Percentiles rank a stretch among this genome's conserved stretches.
phyloP scores from a whole-genome alignment of 768 basidiomycete species.

The Psilocybe cyanescens region DNA sequence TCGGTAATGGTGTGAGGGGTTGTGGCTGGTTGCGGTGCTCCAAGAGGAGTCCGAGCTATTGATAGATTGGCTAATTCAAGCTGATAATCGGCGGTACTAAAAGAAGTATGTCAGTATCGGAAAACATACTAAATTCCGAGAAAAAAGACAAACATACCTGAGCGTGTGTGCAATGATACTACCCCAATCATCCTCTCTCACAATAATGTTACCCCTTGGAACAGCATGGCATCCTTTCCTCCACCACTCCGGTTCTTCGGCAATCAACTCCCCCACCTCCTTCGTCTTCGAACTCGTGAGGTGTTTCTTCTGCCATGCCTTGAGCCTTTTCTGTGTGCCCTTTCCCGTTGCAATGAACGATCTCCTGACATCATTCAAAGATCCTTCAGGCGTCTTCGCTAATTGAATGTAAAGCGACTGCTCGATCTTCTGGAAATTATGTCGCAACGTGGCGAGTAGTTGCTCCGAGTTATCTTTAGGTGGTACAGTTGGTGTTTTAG shows the following conservation, averaged over 20 bases:
- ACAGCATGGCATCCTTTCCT: slow-evolving; percentile 58
- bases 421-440: slow-evolving; percentile 61
- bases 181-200: slow-evolving; percentile 75
- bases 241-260: slow-evolving; percentile 72
- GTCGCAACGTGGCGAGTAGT: slow-evolving; percentile 53
- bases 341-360: slow-evolving; percentile 55
- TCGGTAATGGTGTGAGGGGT: slow-evolving; percentile 26
- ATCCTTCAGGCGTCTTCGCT: slow-evolving; percentile 42
- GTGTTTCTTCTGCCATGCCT: slow-evolving; percentile 72
- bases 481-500: slow-evolving; percentile 20
- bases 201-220: slow-evolving; percentile 68
- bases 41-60: slow-evolving; percentile 27
- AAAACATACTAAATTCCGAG: slow-evolving; percentile 5
- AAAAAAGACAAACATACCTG: slow-evolving; percentile 44
- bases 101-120: background rate
- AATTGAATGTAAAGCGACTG: slow-evolving; percentile 63
- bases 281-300: slow-evolving; percentile 30
- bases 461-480: slow-evolving; percentile 35
- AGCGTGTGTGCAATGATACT: slow-evolving; percentile 80
- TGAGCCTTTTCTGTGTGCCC: slow-evolving; percentile 56
- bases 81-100: slow-evolving; percentile 65
- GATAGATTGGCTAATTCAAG: slow-evolving; percentile 47
- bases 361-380: slow-evolving; percentile 67
- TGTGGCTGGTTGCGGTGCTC: slow-evolving; percentile 24
- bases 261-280: slow-evolving; percentile 29